Conservation (phyloP, 148 eudicot species). For the Vaccinium darrowii region DNA sequence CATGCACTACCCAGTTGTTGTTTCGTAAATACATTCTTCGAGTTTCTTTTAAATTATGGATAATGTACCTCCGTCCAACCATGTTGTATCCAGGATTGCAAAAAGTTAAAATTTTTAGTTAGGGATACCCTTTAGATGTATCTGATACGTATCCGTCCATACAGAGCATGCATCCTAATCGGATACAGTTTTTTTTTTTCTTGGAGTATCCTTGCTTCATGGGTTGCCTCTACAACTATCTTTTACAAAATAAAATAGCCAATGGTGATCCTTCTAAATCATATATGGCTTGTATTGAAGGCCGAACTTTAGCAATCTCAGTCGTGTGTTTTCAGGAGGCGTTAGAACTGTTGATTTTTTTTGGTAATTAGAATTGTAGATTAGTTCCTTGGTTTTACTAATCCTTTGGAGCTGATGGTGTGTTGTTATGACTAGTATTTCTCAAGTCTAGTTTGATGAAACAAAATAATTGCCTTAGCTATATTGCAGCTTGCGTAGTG, state of each 20-base stretch:
- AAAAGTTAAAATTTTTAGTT: not conserved
- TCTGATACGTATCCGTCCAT: not conserved
- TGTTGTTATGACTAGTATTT: not conserved
- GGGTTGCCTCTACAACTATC: conserved; percentile 10
- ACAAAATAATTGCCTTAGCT: not conserved
- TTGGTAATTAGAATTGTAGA: not conserved
- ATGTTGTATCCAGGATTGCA: not conserved
- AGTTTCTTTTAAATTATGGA: not conserved
- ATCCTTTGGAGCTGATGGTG: not conserved
- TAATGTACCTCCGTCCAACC: not conserved
- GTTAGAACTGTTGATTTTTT: not conserved
- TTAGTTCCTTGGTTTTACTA: not conserved
- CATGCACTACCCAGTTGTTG: not conserved
- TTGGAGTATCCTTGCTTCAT: not conserved
- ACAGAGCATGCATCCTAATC: not conserved
- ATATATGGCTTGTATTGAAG: not conserved
- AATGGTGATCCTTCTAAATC: not conserved
- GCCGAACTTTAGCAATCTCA: not conserved
- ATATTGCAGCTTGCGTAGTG: not conserved
- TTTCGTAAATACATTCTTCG: not conserved
- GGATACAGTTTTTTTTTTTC: not conserved
- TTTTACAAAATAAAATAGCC: not conserved
- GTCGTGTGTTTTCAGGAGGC: not conserved
- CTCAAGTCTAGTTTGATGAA: not conserved
- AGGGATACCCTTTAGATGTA: not conserved